Evolutionary conservation across 176 grass and related monocot genomes (phyloP).

Genomic region (Ampelocalamus luodianensis): DNA sequence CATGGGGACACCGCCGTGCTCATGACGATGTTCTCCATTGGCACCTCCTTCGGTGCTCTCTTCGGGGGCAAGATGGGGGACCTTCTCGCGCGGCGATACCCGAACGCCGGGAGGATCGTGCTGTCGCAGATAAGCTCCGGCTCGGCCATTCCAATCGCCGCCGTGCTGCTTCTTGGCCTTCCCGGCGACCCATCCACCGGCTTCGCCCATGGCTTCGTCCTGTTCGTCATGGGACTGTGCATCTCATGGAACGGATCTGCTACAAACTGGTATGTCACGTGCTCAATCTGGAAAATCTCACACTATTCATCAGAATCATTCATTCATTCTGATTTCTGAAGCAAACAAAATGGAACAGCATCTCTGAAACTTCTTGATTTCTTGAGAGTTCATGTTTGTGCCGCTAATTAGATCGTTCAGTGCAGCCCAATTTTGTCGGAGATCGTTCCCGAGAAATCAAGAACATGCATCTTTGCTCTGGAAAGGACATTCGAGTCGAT

Average conservation of each 20-base stretch:
- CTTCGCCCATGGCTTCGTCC: conserved; percentile 29
- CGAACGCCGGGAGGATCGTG: conserved; percentile 42
- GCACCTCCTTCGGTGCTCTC: conserved; percentile 34
- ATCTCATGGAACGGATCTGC: conserved; percentile 52
- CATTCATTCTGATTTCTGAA: no score
- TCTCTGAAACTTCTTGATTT: neutral
- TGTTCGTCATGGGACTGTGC: conserved; percentile 43
- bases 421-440: conserved; percentile 68
- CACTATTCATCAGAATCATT: no score
- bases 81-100: conserved; percentile 39
- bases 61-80: conserved; percentile 37
- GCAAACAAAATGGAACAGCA: no score
- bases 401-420: neutral
- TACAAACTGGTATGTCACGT: conserved; percentile 38
- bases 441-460: conserved; percentile 64
- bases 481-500: conserved; percentile 63
- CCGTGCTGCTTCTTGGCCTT: conserved; percentile 36
- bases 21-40: conserved; percentile 16
- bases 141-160: conserved; percentile 34
- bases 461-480: conserved; percentile 66
- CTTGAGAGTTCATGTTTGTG: neutral
- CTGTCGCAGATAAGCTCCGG: conserved; percentile 48
- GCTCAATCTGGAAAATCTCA: no score
- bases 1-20: conserved; percentile 39
- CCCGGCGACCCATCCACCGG: conserved; percentile 34